Evolutionary conservation across 352 stramenopile genomes (phyloP), one percentile per base, ranked within the genome.

Genomic region (Phytophthora vignae): DNA sequence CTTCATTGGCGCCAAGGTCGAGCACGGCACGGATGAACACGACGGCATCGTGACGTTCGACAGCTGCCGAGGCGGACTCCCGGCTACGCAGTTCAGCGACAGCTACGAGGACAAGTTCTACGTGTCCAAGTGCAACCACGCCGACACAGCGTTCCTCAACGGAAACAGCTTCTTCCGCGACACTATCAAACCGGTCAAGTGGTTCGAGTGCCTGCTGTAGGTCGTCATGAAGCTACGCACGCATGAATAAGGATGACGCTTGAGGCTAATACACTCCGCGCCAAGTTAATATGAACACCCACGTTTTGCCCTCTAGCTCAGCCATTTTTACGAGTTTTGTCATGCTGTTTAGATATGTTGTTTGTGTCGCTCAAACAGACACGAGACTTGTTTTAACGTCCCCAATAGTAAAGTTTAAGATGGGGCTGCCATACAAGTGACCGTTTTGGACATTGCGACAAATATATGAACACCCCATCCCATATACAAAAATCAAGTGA

Each of bases 191-290:
- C 83, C 83, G 0, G 59, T 88, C 9, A 85, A 83, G 44, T 93
- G 85, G 85, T 88, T 93, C 29, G 63, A 88, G 60, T 91, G 85
- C 46, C 44, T 85, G 48, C 73, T 92, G 3, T 89, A 84, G 52
- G 19, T 6, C 22, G 9, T 10, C 6, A 29, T 17, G 36, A 12
- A 7, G 15, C 9, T 33, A 66, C 52, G 6, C 42, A 66, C 52
- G 6, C 42, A 49, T 21, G 5, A 61, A 49, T 36, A 25, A 27
- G 31, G 36, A 17, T 61, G 55, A 27, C 25, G 19, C 36, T 46
- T 60, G 54, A 46, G n/a, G 14, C 38, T 60, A 46, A 48, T 61
- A 38, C 55, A 50, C 10, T 19, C n/a, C n/a, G n/a, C n/a, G n/a
- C n/a, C n/a, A n/a, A n/a, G n/a, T n/a, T n/a, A n/a, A n/a, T n/a